phyloP scores from a whole-genome alignment of 768 basidiomycete species.

The Cystoderma amianthinum region DNA sequence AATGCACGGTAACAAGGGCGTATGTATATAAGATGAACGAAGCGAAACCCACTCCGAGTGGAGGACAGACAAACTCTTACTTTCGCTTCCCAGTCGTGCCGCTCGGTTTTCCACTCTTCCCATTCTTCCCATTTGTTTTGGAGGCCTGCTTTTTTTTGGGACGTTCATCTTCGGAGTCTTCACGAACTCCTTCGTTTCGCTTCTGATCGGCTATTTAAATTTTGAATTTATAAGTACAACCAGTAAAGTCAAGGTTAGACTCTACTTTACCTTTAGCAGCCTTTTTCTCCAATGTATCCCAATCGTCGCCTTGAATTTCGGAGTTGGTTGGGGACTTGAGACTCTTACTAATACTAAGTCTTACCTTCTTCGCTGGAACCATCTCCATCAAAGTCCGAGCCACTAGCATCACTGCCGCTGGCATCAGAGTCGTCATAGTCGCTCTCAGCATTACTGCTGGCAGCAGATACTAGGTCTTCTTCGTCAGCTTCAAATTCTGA shows the following conservation, averaged over 20 bases:
- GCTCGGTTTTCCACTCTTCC: slow-evolving; percentile 31
- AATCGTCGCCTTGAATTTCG: slow-evolving; percentile 66
- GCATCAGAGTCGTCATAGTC: slow-evolving; percentile 64
- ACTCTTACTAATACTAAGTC: too few species aligned
- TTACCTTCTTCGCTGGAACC: slow-evolving; percentile 60
- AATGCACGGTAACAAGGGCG: too few species aligned
- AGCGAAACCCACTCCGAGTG: neutral
- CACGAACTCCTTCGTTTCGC: slow-evolving; percentile 40
- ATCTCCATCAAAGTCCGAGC: slow-evolving; percentile 51
- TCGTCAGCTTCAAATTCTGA: slow-evolving; percentile 52
- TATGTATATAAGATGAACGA: too few species aligned
- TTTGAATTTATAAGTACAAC: too few species aligned
- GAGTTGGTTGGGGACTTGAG: too few species aligned
- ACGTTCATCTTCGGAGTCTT: slow-evolving; percentile 44
- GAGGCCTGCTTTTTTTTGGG: slow-evolving; percentile 38
- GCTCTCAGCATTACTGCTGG: slow-evolving; percentile 51
- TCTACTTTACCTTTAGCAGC: slow-evolving; percentile 88
- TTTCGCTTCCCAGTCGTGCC: neutral
- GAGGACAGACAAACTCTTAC: neutral
- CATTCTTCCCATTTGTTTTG: slow-evolving; percentile 39
- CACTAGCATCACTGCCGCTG: slow-evolving; percentile 59
- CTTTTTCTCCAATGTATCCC: slow-evolving; percentile 92
- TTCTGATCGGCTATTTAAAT: slow-evolving; percentile 49
- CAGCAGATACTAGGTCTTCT: slow-evolving; percentile 48
- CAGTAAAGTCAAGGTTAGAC: too few species aligned